Base-by-base conservation (phyloP, 2,329 filamentous ascomycete species). In the Rhynchosporium graminicola region DNA sequence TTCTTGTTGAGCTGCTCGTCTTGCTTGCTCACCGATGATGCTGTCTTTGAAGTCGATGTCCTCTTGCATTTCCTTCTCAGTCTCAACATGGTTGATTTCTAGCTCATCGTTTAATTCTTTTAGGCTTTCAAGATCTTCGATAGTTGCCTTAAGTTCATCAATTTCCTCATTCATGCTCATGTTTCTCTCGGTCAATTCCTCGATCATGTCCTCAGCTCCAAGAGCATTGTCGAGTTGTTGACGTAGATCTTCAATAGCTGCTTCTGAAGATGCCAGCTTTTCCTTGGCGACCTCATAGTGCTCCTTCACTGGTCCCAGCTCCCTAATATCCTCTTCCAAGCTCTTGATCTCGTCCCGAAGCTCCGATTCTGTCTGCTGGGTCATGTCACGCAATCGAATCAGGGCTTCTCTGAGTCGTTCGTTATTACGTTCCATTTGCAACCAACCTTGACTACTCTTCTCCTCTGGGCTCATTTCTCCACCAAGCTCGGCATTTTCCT, bases 71-170 rank as follows among this genome's bases (percentile, higher is more conserved):
- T 98, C 93, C 75, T 94, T 96, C 74, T 96, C 91, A 42, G 92
- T 91, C 73, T 97, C 92, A 3, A 95, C 85, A 72, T 97, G 93
- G 73, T 97, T 97, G 70, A 91, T 85, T 74, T 97, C 93, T 3
- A 99, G 85, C 76, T 99, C 95, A 71, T 98, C 93, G 70, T 92
- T 96, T 69, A 98, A 87, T 73, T 99, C 94, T 74, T 92, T 93
- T 59, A 98, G 79, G 64, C 85, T 91, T 75, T 97, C 92, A 10
- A 98, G 82, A 67, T 98, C 94, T 65, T 93, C 89, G 64, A 98
- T 89, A 7, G 89, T 87, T 20, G 86, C 86, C 71, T 89, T 89
- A 57, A 97, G 83, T 73, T 97, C 89, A 65, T 92, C 89, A 48
- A 97, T 87, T 73, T 92, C 85, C 74, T 96, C 91, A 42, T 88